phyloP scores from a whole-genome alignment of 345 rosid genomes.

The Eucalyptus curtisii region DNA sequence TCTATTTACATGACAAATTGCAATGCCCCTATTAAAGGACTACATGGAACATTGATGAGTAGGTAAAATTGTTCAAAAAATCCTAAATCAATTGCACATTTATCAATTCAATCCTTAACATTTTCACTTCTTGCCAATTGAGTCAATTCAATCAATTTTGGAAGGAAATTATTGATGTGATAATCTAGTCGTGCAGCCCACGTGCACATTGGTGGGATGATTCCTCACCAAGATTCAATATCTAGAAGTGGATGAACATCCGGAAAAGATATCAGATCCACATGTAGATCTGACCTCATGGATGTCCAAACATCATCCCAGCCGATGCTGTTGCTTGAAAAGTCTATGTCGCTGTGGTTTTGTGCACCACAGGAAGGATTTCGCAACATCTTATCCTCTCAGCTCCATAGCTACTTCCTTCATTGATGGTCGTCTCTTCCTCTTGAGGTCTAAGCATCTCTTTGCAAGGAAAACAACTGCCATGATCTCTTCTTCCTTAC shows the following conservation, averaged over 20 bases:
- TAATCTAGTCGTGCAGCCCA: accelerated
- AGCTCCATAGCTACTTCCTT: background rate
- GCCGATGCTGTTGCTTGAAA: too few species aligned
- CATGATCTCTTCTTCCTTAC: background rate
- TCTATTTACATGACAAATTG: background rate
- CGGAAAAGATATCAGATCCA: background rate
- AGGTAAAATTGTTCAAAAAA: too few species aligned
- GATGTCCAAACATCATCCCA: background rate
- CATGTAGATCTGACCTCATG: background rate
- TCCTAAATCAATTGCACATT: too few species aligned
- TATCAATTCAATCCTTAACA: background rate
- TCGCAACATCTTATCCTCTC: background rate
- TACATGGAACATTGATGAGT: background rate
- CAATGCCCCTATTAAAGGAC: background rate
- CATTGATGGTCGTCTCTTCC: slow-evolving; percentile 4
- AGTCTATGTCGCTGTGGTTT: too few species aligned
- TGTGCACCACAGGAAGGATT: background rate
- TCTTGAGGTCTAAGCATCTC: background rate
- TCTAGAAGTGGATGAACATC: background rate
- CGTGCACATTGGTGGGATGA: background rate
- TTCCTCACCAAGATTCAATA: background rate
- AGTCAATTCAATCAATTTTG: too few species aligned
- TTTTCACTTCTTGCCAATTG: too few species aligned
- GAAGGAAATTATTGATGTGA: background rate
- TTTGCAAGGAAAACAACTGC: background rate